Percentiles rank a stretch among this genome's conserved stretches.
phyloP scores from a whole-genome alignment of 768 basidiomycete species.

The Sporobolomyces roseus region DNA sequence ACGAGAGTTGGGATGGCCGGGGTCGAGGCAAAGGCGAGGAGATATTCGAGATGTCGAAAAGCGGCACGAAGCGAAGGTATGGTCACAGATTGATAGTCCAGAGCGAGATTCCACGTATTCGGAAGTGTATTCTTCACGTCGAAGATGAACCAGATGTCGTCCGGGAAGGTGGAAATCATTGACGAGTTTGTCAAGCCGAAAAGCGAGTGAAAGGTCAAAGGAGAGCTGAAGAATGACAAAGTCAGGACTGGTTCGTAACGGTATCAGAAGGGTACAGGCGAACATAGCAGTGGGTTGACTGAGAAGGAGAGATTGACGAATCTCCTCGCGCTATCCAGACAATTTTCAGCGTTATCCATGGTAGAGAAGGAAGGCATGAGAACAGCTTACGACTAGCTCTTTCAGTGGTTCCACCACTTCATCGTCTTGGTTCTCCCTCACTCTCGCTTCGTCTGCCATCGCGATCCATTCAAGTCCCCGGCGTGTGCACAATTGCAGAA shows the following conservation, averaged over 20 bases:
- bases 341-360: too few species aligned
- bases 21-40: not conserved
- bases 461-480: not conserved
- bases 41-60: slow-evolving; percentile 1
- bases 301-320: not conserved
- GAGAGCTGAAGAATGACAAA: too few species aligned
- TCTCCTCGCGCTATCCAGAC: not conserved
- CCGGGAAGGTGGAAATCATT: not conserved
- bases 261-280: not conserved
- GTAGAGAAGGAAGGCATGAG: not conserved
- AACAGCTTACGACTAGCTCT: not conserved
- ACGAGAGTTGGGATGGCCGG: not conserved
- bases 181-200: not conserved
- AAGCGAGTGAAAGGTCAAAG: not conserved
- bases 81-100: too few species aligned
- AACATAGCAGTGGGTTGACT: not conserved
- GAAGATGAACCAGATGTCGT: too few species aligned
- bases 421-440: not conserved
- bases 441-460: not conserved
- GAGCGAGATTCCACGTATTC: too few species aligned
- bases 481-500: not conserved
- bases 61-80: not conserved
- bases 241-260: not conserved
- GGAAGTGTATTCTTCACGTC: too few species aligned
- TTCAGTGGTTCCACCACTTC: not conserved